Base-by-base conservation (phyloP, 2,329 filamentous ascomycete genomes). In the Trichoderma sp. region DNA sequence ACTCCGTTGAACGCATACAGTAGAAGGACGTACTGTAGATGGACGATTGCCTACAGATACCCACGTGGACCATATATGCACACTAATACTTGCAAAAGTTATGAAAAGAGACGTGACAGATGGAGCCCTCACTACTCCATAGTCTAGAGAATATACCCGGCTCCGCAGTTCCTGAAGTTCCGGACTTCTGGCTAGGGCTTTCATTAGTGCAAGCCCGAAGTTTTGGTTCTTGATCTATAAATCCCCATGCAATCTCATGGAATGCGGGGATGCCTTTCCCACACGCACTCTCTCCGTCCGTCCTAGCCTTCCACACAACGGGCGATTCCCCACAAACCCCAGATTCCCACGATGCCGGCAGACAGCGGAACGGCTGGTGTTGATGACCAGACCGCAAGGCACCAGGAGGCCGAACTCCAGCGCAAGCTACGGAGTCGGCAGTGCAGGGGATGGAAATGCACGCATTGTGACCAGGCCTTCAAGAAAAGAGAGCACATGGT, bases 401-500 rank as follows among this genome's bases (percentile, higher is more conserved):
- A 59, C 53, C 24, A 24, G 29, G 53, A 59, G 24, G 53, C 24
- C 0, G 53, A 59, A 4, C 53, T 29, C 53, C 53, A 59, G 24
- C 53, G 53, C 1, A 59, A 59, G 53, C 24, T 59, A 18, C 53
- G 56, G 67, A 71, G 31, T 27, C 67, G 67, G 41, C 67, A 59
- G 5, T 59, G 0, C 24, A 27, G 27, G 31, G 74, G 71, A 60
- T 60, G 60, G 31, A 56, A 67, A 41, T 75, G 72, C 45, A 3
- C 63, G 3, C 56, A 68, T 24, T 75, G 72, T 53, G 64, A 31
- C 6, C 38, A 21, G 31, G 33, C 41, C 29, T 77, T 77, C 59
- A 73, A 59, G 27, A 77, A 76, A 27, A 66, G 53, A 45, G 77
- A 78, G 63, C 77, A 78, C 41, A 56, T 78, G 31, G 66, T 38